A percentile compares a stretch with the other conserved stretches of the same genome.
These are phyloP conservation scores for Aspergillus japonicus DNA, from an alignment of 2,329 filamentous ascomycete genomes.

Conservation along the genomic window DNA sequence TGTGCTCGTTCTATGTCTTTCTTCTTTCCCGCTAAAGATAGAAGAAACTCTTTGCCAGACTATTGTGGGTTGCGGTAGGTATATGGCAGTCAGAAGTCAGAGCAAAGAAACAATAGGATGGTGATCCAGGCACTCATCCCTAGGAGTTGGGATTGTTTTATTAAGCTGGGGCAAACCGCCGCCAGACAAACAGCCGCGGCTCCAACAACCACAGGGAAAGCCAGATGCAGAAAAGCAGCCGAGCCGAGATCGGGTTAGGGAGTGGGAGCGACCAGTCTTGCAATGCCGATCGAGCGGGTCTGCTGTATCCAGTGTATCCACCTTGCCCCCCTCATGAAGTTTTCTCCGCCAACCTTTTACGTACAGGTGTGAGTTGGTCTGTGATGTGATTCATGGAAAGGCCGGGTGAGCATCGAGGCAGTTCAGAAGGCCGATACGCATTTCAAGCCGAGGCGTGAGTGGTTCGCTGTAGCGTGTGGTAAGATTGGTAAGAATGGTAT, in stretches of 20 bases:
- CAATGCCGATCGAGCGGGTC: conserved; percentile 1
- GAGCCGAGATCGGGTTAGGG: conserved; percentile 13
- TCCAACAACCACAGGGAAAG: conserved; percentile 4
- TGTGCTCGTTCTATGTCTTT: conserved; percentile 8
- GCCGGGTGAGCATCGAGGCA: background rate
- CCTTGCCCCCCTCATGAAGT: background rate
- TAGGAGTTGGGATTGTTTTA: conserved; percentile 2
- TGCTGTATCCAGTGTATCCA: background rate
- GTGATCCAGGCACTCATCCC: background rate
- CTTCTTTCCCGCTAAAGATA: background rate
- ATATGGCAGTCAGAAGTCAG: background rate
- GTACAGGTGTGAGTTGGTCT: background rate
- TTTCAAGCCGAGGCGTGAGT: background rate
- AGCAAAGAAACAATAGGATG: background rate
- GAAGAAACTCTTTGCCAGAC: too few relatives aligned
- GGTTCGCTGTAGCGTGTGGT: background rate
- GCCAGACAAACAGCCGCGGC: conserved; percentile 15
- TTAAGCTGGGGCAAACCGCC: conserved; percentile 8
- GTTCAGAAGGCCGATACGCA: background rate
- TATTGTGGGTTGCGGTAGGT: background rate
- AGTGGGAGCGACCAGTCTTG: background rate
- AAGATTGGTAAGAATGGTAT: background rate
- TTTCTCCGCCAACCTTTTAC: background rate
- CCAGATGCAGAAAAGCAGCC: conserved; percentile 7
- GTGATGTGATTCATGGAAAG: background rate